Evolutionary conservation across 1,284 basidiomycete species (phyloP), one percentile per base, ranked within the genome.

Genomic region (Moesziomyces sp.): DNA sequence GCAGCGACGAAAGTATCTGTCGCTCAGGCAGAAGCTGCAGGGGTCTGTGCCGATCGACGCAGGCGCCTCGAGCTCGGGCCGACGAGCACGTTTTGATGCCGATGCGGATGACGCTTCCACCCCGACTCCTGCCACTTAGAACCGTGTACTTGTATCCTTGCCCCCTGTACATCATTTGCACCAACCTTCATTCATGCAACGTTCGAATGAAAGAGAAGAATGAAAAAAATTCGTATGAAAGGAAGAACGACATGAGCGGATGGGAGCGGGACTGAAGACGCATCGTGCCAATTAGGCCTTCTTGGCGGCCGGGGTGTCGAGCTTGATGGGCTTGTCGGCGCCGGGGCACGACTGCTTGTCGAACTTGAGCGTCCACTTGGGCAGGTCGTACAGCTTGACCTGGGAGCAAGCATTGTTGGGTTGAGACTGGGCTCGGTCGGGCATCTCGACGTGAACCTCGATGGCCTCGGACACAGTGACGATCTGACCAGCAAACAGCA

Each of bases 1-100:
- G 45, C 95, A 98, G 87, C 87, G 93, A 78, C 86, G 88, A 77
- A 91, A 90, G 85, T 98, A 98, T 81, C 43, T 65, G 24, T 60
- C 63, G 46, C 52, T 67, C 3, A 46, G 57, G 35, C 57, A 73
- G 23, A 74, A 69, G 58, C 40, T 74, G 42, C 70, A 73, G 28
- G 70, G 68, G 4, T 71, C 68, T 18, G 69, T 72, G 28, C 62
- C 69, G 23, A 72, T 66, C 26, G 56, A 66, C 3, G 55, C 48
- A 2, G 59, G 56, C 0, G 51, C 59, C 10, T 21, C 46, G 24
- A 53, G 52, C 10, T 14, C 18, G 14, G 46, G 47, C 9, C 35
- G 63, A 26, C 47, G 52, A 24, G 55, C 28, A 2, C 44, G 50
- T 1, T 55, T 58, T 21, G 66, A 69, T 5, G 52, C 33, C 3